These are phyloP conservation scores for Backusella tarrabulga DNA, from an alignment of 192 early-diverging fungal genomes.

Conservation along the genomic window DNA sequence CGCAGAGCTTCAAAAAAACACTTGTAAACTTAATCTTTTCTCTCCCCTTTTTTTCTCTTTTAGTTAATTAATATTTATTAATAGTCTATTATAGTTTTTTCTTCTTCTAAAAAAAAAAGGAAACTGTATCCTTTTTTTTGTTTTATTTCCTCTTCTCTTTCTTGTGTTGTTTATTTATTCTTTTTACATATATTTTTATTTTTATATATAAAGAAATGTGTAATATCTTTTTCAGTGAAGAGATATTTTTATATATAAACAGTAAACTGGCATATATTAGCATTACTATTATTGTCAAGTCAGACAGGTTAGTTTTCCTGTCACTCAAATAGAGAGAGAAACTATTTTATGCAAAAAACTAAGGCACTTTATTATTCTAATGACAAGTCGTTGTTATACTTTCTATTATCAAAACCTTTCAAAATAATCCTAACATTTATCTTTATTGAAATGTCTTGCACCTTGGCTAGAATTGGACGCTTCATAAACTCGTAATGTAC, in stretches of 20 bases:
- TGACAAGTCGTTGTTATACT: background rate
- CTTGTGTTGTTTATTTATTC: background rate
- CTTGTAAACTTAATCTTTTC: background rate
- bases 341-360: background rate
- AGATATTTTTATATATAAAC: background rate
- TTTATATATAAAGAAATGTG: background rate
- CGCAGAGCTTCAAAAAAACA: conserved; percentile 18
- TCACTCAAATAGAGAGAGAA: background rate
- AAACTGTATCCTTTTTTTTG: background rate
- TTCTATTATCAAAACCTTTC: background rate
- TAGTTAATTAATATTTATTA: background rate
- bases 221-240: background rate
- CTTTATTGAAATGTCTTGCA: background rate
- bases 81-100: background rate
- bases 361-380: background rate
- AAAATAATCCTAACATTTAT: background rate
- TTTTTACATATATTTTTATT: background rate
- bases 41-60: background rate
- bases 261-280: background rate
- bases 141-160: background rate
- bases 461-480: background rate
- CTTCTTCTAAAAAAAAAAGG: background rate
- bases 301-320: background rate
- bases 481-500: background rate
- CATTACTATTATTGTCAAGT: background rate